Evolutionary conservation across 108 stramenopile genomes (phyloP).

Genomic region (Nitzschia palea): DNA sequence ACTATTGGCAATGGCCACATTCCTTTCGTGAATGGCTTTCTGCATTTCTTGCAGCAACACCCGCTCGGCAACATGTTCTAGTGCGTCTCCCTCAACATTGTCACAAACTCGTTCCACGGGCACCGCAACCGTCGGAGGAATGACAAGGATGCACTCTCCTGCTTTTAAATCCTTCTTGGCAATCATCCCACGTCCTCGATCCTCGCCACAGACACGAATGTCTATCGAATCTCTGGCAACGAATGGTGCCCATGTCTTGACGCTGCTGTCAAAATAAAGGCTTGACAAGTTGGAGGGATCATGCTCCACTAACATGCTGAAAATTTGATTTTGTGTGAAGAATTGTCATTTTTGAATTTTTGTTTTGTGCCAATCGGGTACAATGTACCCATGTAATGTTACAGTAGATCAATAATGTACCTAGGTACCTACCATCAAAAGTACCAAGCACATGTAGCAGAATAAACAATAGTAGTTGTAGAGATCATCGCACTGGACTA

Average conservation of each 20-base stretch:
- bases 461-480: no score
- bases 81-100: constrained; percentile 8
- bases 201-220: neutral
- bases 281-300: constrained; percentile 17
- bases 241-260: neutral
- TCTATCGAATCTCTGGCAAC: constrained; percentile 1
- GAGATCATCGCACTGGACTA: no score
- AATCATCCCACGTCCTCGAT: constrained; percentile 51
- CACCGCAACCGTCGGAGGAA: constrained; percentile 47
- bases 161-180: constrained; percentile 52
- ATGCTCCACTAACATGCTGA: neutral
- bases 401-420: no score
- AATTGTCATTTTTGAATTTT: neutral
- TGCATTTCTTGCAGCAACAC: constrained; percentile 58
- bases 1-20: constrained; percentile 2
- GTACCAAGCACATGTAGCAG: no score
- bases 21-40: neutral
- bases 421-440: no score
- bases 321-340: neutral
- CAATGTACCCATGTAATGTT: no score
- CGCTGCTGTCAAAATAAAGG: constrained; percentile 19
- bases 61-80: constrained; percentile 57
- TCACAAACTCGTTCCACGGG: neutral
- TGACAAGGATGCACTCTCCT: constrained; percentile 75
- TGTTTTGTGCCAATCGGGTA: no score